Evolutionary conservation across 2,329 filamentous ascomycete genomes (phyloP).

Genomic region (Fusarium aywerte): DNA sequence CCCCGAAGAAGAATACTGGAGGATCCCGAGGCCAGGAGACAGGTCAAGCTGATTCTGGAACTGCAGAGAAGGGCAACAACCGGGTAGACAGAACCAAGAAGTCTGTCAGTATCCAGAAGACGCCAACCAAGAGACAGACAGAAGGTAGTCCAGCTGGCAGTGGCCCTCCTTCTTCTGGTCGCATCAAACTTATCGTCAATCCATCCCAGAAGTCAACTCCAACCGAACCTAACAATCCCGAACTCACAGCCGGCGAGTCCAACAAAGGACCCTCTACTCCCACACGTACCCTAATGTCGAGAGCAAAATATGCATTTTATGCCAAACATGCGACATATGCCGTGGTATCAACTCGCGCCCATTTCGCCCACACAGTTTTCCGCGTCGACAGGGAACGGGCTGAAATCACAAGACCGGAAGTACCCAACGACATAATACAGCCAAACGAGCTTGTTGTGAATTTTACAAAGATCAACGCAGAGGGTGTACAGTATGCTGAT

Average conservation of each 20-base stretch:
- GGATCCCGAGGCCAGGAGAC: neutral
- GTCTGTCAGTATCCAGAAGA: neutral
- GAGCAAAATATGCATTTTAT: neutral
- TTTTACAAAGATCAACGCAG: conserved; percentile 33
- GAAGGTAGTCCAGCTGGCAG: neutral
- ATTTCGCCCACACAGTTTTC: neutral
- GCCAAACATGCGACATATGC: neutral
- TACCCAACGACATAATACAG: neutral
- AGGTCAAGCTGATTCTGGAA: neutral
- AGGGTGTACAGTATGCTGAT: conserved; percentile 28
- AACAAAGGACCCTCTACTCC: neutral
- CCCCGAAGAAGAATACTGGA: neutral
- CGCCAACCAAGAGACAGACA: neutral
- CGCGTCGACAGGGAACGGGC: neutral
- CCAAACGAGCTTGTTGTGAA: conserved; percentile 18
- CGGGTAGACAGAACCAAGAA: neutral
- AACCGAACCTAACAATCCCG: neutral
- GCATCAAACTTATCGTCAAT: conserved; percentile 15
- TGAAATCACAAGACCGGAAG: neutral
- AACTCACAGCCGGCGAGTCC: too few species aligned
- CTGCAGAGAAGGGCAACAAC: neutral
- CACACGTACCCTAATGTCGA: fast-evolving
- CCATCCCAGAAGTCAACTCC: neutral
- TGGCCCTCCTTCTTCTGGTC: conserved; percentile 3
- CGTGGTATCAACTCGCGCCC: neutral